Evolutionary conservation across 106 monocot species (phyloP).

Genomic region (Dioscorea zingiberensis): DNA sequence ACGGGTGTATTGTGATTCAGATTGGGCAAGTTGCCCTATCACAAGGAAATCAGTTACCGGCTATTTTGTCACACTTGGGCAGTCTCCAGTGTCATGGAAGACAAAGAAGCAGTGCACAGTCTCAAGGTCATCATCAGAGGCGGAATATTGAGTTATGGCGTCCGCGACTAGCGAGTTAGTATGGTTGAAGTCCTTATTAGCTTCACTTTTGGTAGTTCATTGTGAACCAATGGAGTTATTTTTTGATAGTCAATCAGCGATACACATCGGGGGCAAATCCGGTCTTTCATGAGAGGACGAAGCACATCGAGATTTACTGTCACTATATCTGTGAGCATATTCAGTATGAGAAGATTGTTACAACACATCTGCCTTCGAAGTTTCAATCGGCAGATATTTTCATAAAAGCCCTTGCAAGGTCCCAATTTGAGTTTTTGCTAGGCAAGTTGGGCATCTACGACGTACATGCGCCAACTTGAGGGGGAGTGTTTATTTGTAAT

Average conservation of each 20-base stretch:
- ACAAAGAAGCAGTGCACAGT: not conserved
- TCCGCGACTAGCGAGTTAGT: not conserved
- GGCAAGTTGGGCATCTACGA: too few species aligned
- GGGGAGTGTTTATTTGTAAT: too few species aligned
- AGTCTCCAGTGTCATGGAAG: not conserved
- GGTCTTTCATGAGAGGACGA: not conserved
- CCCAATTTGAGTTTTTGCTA: not conserved
- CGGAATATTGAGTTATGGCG: not conserved
- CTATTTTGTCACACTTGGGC: not conserved
- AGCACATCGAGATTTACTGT: not conserved
- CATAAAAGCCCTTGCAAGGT: not conserved
- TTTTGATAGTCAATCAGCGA: not conserved
- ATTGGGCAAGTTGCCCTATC: not conserved
- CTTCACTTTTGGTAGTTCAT: not conserved
- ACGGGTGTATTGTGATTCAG: not conserved
- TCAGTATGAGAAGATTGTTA: not conserved
- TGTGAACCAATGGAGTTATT: not conserved
- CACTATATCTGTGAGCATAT: not conserved
- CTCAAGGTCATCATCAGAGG: not conserved
- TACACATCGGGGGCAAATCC: not conserved
- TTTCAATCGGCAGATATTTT: not conserved
- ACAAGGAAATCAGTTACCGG: not conserved
- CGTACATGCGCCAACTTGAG: too few species aligned
- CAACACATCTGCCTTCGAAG: not conserved
- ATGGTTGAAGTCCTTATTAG: not conserved